These are phyloP conservation scores for Phyllosticta citrichinensis DNA, from an alignment of 2,329 filamentous ascomycete genomes.

Conservation along the genomic window DNA sequence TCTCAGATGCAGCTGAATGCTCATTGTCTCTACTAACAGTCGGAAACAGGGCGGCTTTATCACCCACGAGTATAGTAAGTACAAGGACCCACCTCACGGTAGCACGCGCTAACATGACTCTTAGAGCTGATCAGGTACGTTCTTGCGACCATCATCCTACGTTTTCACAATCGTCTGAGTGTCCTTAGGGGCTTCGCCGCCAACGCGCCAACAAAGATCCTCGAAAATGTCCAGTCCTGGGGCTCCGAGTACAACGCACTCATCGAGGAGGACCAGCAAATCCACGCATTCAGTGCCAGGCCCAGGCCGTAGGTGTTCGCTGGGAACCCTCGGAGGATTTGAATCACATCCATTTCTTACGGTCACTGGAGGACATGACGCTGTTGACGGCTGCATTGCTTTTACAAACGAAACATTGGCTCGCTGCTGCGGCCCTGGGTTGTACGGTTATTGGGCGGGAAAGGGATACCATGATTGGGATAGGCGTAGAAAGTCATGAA, in stretches of 20 bases:
- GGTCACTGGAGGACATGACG: background rate
- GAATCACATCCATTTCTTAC: background rate
- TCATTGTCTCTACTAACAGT: background rate
- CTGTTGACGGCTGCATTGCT: background rate
- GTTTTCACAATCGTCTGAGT: background rate
- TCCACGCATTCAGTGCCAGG: constrained; percentile 28
- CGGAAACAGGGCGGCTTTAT: constrained; percentile 53
- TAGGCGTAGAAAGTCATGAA: background rate
- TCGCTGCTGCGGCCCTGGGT: no score
- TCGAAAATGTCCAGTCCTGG: constrained; percentile 52
- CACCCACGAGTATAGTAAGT: constrained; percentile 70
- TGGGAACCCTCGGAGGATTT: background rate
- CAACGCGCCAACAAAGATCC: constrained; percentile 56
- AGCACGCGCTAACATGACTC: constrained; percentile 13
- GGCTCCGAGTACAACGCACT: constrained; percentile 49
- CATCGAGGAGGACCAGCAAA: constrained; percentile 68
- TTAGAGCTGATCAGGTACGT: constrained; percentile 35
- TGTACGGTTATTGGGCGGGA: background rate
- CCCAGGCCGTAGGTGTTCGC: background rate
- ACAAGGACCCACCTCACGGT: background rate
- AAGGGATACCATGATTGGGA: background rate
- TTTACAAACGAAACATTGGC: background rate
- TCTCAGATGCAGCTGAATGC: background rate
- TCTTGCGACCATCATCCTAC: constrained; percentile 16
- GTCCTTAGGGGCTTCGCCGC: constrained; percentile 62